phyloP scores from a whole-genome alignment of 345 rosid species.

The Eucalyptus melliodora region DNA sequence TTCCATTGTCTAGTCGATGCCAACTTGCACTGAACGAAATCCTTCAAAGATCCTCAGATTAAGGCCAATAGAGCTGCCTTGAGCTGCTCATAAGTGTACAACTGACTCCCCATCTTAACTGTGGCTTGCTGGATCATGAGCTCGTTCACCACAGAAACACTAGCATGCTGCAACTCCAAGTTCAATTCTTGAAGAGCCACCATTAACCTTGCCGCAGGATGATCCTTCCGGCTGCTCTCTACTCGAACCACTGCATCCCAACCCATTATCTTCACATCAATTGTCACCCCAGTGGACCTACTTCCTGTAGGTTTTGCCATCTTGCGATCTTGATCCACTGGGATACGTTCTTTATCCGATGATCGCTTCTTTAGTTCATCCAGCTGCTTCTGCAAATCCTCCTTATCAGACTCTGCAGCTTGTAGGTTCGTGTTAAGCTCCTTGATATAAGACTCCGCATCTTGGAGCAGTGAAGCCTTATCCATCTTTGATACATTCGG shows the following conservation, averaged over 20 bases:
- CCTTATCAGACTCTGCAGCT: slow-evolving; percentile 38
- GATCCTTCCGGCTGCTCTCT: slow-evolving; percentile 20
- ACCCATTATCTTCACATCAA: slow-evolving; percentile 29
- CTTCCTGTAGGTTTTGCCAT: slow-evolving; percentile 2
- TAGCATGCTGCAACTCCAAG: slow-evolving; percentile 30
- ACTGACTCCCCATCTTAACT: slow-evolving; percentile 30
- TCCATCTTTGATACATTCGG: slow-evolving; percentile 95
- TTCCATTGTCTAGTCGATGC: neutral
- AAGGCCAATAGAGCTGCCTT: slow-evolving; percentile 32
- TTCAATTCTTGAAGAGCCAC: slow-evolving; percentile 19
- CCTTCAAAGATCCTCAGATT: slow-evolving; percentile 20
- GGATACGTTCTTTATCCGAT: neutral
- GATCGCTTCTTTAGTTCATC: slow-evolving; percentile 25
- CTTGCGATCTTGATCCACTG: slow-evolving; percentile 17
- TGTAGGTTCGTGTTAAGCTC: slow-evolving; percentile 57
- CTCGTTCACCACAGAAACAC: slow-evolving; percentile 29
- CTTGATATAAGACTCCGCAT: slow-evolving; percentile 67
- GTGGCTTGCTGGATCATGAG: slow-evolving; percentile 38
- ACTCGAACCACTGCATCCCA: slow-evolving; percentile 27
- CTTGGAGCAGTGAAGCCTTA: slow-evolving; percentile 84
- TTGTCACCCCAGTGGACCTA: slow-evolving; percentile 7
- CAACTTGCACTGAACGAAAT: neutral
- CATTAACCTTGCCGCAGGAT: slow-evolving; percentile 35
- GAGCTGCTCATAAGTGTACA: slow-evolving; percentile 70
- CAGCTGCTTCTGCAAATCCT: slow-evolving; percentile 48